Evolutionary conservation across 139 green algal genomes (phyloP).

Genomic region (Astrephomene gubernaculifera): DNA sequence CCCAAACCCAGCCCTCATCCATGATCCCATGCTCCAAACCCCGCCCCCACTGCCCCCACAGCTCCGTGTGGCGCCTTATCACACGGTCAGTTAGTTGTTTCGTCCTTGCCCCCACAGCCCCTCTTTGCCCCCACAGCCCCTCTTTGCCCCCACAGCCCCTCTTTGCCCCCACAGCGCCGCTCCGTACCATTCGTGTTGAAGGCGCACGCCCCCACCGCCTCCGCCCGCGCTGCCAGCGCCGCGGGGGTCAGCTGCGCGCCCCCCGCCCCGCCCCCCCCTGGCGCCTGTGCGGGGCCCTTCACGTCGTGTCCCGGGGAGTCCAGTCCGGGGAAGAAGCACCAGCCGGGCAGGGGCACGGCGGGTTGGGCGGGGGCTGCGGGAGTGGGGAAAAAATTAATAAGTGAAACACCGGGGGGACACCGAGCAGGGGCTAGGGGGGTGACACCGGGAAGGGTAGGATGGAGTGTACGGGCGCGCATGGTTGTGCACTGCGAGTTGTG

Average conservation of each 20-base stretch:
- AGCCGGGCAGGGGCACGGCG: background rate
- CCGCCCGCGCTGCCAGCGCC: background rate
- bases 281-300: too few relatives aligned
- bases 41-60: too few relatives aligned
- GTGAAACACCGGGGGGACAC: too few relatives aligned
- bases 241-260: background rate
- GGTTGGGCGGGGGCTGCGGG: background rate
- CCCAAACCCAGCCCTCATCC: background rate
- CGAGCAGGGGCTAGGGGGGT: too few relatives aligned
- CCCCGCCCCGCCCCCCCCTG: too few relatives aligned
- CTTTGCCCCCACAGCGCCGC: background rate
- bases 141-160: background rate
- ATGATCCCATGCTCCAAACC: background rate
- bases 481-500: too few relatives aligned
- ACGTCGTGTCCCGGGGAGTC: background rate
- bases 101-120: background rate
- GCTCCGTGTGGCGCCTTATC: too few relatives aligned
- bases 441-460: too few relatives aligned
- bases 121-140: background rate
- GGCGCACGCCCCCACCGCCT: background rate
- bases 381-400: too few relatives aligned
- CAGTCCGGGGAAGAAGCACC: constrained; percentile 9
- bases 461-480: too few relatives aligned
- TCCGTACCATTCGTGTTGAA: constrained; percentile 23
- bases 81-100: too few relatives aligned